These are phyloP conservation scores for Pelargonium nanum DNA, from an alignment of 345 rosid species.

Conservation along the genomic window DNA sequence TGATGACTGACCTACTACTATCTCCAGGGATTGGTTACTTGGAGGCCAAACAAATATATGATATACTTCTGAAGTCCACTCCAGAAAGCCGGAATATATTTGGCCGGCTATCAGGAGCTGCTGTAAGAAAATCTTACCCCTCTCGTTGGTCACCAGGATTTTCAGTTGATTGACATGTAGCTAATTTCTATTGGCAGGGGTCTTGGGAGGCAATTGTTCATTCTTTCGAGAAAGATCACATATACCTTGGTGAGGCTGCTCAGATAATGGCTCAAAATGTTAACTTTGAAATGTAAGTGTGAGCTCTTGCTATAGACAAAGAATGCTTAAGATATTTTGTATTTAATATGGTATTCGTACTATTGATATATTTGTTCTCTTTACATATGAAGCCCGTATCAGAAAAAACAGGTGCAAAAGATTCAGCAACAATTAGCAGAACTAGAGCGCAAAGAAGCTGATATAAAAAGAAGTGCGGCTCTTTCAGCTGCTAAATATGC, in stretches of 20 bases:
- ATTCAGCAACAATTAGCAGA: slow-evolving; percentile 80
- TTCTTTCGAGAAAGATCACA: slow-evolving; percentile 71
- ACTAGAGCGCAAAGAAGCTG: slow-evolving; percentile 89
- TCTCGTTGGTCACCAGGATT: slow-evolving; percentile 1
- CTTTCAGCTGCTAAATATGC: slow-evolving; percentile 73
- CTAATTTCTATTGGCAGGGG: slow-evolving; percentile 36
- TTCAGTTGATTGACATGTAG: slow-evolving; percentile 1
- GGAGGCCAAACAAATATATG: slow-evolving; percentile 72
- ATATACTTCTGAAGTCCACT: slow-evolving; percentile 58
- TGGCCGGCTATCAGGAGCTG: slow-evolving; percentile 86
- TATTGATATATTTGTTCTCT: slow-evolving; percentile 10
- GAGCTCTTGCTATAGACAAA: slow-evolving; percentile 8
- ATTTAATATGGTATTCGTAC: not conserved
- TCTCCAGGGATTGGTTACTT: slow-evolving; percentile 62
- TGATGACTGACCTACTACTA: slow-evolving; percentile 14
- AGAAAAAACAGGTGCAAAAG: slow-evolving; percentile 92
- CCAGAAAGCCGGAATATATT: slow-evolving; percentile 84
- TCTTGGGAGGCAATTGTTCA: slow-evolving; percentile 81
- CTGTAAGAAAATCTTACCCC: slow-evolving; percentile 41
- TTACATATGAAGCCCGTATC: slow-evolving; percentile 55
- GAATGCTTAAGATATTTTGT: not conserved
- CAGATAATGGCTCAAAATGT: slow-evolving; percentile 83
- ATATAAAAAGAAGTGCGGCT: slow-evolving; percentile 73
- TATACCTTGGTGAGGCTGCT: slow-evolving; percentile 93
- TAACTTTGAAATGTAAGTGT: slow-evolving; percentile 84